Conservation (phyloP, 352 stramenopile genomes). For the Thraustotheca clavata region DNA sequence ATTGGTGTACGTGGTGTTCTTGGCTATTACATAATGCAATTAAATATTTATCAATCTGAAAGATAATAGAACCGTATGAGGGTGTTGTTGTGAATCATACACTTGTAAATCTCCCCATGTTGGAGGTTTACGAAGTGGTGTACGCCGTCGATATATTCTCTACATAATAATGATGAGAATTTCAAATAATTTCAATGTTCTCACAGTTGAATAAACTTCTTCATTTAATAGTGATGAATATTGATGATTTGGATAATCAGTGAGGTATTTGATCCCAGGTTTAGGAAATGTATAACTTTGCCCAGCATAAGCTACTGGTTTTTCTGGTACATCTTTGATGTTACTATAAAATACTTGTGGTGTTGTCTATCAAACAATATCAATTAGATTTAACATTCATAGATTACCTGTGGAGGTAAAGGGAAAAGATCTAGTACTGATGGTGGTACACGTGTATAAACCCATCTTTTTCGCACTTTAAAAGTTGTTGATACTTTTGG, state of each 20-base stretch:
- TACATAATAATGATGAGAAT: not conserved
- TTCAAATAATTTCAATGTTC: too few relatives aligned
- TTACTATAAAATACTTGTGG: conserved; percentile 43
- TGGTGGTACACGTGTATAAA: not conserved
- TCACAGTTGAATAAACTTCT: too few relatives aligned
- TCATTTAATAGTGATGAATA: too few relatives aligned
- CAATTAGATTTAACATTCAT: not conserved
- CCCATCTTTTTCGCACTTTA: too few relatives aligned
- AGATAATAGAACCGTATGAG: not conserved
- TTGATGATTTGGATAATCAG: conserved; percentile 22
- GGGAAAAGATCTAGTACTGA: conserved; percentile 40
- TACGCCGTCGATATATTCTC: not conserved
- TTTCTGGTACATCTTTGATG: conserved; percentile 49
- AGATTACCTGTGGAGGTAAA: conserved; percentile 29
- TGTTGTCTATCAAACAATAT: conserved; percentile 30
- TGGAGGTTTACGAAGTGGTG: not conserved
- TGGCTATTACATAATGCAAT: not conserved
- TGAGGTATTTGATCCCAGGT: conserved; percentile 29
- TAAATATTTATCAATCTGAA: too few relatives aligned
- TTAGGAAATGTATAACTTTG: conserved; percentile 54
- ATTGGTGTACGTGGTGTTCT: not conserved
- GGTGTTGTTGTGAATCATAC: too few relatives aligned
- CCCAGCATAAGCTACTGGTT: conserved; percentile 64
- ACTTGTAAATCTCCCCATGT: not conserved
- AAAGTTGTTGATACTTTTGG: too few relatives aligned